Evolutionary conservation across 495 filamentous ascomycete genomes (phyloP), one percentile per base, ranked within the genome.

Genomic region (Peziza echinospora): DNA sequence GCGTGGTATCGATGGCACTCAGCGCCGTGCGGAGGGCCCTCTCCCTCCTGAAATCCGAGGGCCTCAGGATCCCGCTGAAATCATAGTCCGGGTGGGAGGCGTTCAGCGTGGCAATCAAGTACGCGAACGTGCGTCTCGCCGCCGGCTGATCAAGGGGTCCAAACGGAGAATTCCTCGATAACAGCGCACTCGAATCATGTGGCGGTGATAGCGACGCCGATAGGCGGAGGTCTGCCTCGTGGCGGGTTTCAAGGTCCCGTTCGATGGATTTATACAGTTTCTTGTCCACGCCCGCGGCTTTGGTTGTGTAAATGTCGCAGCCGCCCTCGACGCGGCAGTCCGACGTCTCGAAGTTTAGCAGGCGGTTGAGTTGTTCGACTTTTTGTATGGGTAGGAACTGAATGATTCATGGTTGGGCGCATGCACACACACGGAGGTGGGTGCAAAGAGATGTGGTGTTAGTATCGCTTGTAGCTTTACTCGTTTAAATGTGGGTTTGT

Each of bases 81-180:
- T 96, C 87, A 61, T 99, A 99, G 60, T 99, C 91, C 1, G 85
- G 80, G 62, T 99, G 86, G 30, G 80, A 86, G 0, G 87, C 87
- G 53, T 99, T 99, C n/a, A 99, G 69, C 1, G 91, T 94, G 10
- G 89, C 89, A 57, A 96, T 94, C 48, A 96, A 62, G 62, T 96
- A 96, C 34, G 89, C 85, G 63, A 89, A 96, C 0, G 82, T 92
- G 42, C 85, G 77, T 10, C 91, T 82, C 56, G 81, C 84, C 7
- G 82, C 81, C 41, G 80, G 73, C 50, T 94, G 80, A 45, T 79
- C 81, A 43, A 97, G 70, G 26, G 77, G 76, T 13, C 89, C 91
- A 56, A 97, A 97, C 5, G 91, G 84, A 59, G 80, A 87, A 52
- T 22, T 57, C 49, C 26, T 45, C 52, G 41, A 42, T 47, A 9